Evolutionary conservation across 2,329 filamentous ascomycete genomes (phyloP).

Genomic region (Aspergillus oerlinghausenensis): DNA sequence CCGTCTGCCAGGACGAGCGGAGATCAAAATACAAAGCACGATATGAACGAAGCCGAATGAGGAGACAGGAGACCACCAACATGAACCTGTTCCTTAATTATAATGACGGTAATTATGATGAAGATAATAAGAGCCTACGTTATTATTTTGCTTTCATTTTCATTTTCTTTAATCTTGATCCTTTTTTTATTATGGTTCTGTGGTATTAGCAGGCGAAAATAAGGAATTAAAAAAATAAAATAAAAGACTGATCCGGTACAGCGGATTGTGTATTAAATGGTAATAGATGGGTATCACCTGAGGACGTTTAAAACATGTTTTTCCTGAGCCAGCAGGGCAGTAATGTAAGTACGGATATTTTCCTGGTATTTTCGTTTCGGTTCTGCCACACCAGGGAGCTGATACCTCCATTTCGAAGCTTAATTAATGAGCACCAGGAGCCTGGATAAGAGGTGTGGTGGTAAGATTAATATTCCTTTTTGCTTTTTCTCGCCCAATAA

Average conservation of each 20-base stretch:
- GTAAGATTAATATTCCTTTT: constrained; percentile 5
- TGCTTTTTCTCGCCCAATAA: background rate
- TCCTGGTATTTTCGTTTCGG: constrained; percentile 3
- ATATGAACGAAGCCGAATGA: constrained; percentile 6
- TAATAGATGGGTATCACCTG: background rate
- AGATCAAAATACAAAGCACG: background rate
- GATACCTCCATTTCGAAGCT: constrained; percentile 22
- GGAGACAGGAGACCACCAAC: constrained; percentile 1
- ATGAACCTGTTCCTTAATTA: constrained; percentile 6
- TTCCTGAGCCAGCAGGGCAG: constrained; percentile 7
- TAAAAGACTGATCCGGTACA: background rate
- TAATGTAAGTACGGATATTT: background rate
- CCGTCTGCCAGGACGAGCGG: constrained; percentile 11
- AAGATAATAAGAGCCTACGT: background rate
- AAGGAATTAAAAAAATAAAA: background rate
- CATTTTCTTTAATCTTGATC: background rate
- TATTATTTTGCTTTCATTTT: background rate
- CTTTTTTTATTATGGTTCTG: background rate
- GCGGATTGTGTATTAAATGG: background rate
- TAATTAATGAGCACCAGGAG: constrained; percentile 19
- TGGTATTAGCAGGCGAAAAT: background rate
- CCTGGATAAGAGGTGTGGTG: constrained; percentile 11
- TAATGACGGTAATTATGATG: constrained; percentile 1
- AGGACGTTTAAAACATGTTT: constrained; percentile 6
- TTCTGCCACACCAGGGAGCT: constrained; percentile 15